These are phyloP conservation scores for Fusarium drepaniforme DNA, from an alignment of 2,329 filamentous ascomycete genomes.

Conservation along the genomic window DNA sequence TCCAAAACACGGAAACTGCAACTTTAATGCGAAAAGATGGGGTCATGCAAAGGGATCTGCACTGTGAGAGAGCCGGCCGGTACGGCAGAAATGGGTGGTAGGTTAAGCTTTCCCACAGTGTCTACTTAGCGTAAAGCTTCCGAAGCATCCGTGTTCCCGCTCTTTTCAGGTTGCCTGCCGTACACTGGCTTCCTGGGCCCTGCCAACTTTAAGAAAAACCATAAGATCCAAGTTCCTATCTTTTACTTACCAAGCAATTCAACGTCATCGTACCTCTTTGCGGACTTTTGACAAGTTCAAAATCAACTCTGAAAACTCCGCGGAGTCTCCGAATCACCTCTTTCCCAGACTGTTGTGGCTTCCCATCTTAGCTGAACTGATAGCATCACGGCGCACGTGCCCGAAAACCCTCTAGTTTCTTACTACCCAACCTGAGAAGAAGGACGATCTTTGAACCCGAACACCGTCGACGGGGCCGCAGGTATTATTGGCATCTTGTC, in stretches of 20 bases:
- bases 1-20: not conserved
- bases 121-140: slow-evolving; percentile 17
- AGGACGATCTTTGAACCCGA: slow-evolving; percentile 5
- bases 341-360: not conserved
- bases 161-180: slow-evolving; percentile 4
- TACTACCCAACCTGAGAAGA: not conserved
- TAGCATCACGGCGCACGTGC: slow-evolving; percentile 6
- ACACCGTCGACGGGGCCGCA: not conserved
- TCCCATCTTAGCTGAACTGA: not conserved
- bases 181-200: not conserved
- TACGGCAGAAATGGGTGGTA: not conserved
- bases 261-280: not conserved
- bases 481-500: not conserved
- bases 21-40: not conserved
- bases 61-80: not conserved
- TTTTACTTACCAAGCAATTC: not conserved
- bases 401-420: not conserved
- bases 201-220: slow-evolving; percentile 2
- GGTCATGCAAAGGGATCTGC: not conserved
- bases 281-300: not conserved
- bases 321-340: not conserved
- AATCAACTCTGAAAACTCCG: not conserved
- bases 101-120: slow-evolving; percentile 2
- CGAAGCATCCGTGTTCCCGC: slow-evolving; percentile 30
- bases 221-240: slow-evolving; percentile 1